Evolutionary conservation across 1,284 basidiomycete genomes (phyloP), one percentile per base, ranked within the genome.

Genomic region (Tilletia walkeri): DNA sequence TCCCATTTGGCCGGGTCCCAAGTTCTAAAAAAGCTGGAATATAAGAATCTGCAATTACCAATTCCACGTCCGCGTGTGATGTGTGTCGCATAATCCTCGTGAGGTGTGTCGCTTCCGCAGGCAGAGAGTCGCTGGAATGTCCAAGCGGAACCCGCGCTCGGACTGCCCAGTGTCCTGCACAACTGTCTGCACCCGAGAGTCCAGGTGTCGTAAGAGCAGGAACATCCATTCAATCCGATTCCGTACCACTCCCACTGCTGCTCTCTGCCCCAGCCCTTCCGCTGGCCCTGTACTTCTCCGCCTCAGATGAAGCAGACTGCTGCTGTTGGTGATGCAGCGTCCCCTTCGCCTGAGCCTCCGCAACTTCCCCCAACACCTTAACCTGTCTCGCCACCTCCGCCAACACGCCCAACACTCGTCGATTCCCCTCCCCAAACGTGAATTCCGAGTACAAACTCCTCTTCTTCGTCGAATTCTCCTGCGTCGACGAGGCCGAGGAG

Each of bases 341-440:
- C 9, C 85, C 83, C 69, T 78, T 79, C 2, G 83, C 85, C 70
- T 86, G 85, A 14, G 84, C 84, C 39, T 79, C 73, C 2, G 92
- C 92, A 10, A 95, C 93, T 79, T 88, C 88, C 14, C 88, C 75
- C n/a, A 84, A 68, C 36, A 84, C 75, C 39, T 72, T 88, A 56
- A 92, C 89, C 85, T 95, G 94, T 70, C 93, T 88, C 3, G 92
- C 93, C 10, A 95, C 93, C 66, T 88, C 87, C 79, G 86, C 88
- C 68, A 95, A 86, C 7, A 92, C 90, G n/a, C 88, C 87, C 16
- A 91, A 77, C 2, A 95, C 92, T 72, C 92, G 89, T 67, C 85
- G 85, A 79, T 95, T 95, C 49, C 95, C 95, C 67, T 90, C 86
- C 0, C 92, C 84, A 81, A 95, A 99, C 4, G 90, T 89, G 85